Percentiles rank a stretch among this genome's conserved stretches.
phyloP scores from a whole-genome alignment of 768 basidiomycete genomes.

The Pisolithus albus region DNA sequence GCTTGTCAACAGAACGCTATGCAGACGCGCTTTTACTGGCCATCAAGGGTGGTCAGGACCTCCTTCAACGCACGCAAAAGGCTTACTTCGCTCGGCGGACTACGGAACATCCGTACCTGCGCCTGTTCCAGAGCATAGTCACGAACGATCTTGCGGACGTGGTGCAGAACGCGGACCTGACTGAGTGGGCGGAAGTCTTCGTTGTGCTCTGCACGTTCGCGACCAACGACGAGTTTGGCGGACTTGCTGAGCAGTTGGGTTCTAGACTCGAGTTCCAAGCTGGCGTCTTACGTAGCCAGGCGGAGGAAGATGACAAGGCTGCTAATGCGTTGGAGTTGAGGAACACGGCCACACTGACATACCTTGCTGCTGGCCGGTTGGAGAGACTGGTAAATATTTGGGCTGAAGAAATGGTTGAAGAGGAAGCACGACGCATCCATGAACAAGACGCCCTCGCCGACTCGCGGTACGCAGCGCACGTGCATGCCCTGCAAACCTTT shows the following conservation, averaged over 20 bases:
- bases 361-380: conserved; percentile 83
- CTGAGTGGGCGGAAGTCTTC: conserved; percentile 95
- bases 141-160: conserved; percentile 88
- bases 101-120: conserved; percentile 73
- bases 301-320: conserved; percentile 40
- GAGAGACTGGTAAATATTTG: conserved; percentile 89
- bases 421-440: conserved; percentile 52
- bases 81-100: conserved; percentile 87
- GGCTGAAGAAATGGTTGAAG: conserved; percentile 84
- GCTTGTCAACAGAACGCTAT: conserved; percentile 80
- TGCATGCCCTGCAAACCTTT: conserved; percentile 84
- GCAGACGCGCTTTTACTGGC: conserved; percentile 95
- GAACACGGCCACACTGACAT: conserved; percentile 88
- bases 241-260: conserved; percentile 89
- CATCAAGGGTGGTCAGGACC: conserved; percentile 81
- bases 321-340: conserved; percentile 41
- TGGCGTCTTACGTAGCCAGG: conserved; percentile 42
- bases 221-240: conserved; percentile 71
- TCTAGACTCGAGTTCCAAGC: conserved; percentile 84
- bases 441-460: conserved; percentile 33
- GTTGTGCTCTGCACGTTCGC: conserved; percentile 96
- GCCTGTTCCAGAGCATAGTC: conserved; percentile 91
- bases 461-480: conserved; percentile 72
- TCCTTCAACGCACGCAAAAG: conserved; percentile 83
- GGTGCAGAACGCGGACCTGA: conserved; percentile 91